These are phyloP conservation scores for Salix exigua DNA, from an alignment of 345 rosid genomes.

Conservation along the genomic window DNA sequence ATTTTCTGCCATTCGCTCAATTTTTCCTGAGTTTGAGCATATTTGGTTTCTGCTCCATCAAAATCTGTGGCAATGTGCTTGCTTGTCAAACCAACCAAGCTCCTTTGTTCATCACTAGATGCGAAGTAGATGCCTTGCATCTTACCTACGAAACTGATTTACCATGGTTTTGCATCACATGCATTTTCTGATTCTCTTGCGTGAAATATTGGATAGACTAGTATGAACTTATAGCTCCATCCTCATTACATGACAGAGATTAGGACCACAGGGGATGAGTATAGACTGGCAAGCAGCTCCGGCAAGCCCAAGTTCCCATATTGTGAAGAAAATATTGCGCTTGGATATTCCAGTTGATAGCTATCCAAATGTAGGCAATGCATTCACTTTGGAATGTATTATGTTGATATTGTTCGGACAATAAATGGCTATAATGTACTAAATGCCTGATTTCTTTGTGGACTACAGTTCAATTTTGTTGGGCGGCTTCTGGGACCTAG, in stretches of 20 bases:
- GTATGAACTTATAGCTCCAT: not conserved
- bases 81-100: not conserved
- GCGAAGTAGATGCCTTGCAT: not conserved
- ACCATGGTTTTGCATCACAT: not conserved
- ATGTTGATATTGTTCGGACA: not conserved
- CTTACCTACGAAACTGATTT: not conserved
- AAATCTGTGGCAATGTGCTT: not conserved
- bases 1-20: too few species aligned
- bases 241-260: constrained; percentile 43
- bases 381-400: not conserved
- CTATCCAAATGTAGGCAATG: constrained; percentile 58
- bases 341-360: constrained; percentile 95
- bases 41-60: not conserved
- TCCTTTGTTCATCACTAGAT: not conserved
- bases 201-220: not conserved
- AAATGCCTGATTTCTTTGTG: constrained; percentile 9
- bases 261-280: constrained; percentile 79
- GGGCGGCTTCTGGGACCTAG: constrained; percentile 95
- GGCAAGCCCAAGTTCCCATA: constrained; percentile 81
- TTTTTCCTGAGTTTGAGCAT: not conserved
- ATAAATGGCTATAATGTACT: not conserved
- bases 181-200: not conserved
- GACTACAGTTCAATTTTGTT: constrained; percentile 80
- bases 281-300: constrained; percentile 98
- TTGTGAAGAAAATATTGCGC: constrained; percentile 83